Evolutionary conservation across 2,329 filamentous ascomycete genomes (phyloP).

Genomic region (Trichophyton benhamiae): DNA sequence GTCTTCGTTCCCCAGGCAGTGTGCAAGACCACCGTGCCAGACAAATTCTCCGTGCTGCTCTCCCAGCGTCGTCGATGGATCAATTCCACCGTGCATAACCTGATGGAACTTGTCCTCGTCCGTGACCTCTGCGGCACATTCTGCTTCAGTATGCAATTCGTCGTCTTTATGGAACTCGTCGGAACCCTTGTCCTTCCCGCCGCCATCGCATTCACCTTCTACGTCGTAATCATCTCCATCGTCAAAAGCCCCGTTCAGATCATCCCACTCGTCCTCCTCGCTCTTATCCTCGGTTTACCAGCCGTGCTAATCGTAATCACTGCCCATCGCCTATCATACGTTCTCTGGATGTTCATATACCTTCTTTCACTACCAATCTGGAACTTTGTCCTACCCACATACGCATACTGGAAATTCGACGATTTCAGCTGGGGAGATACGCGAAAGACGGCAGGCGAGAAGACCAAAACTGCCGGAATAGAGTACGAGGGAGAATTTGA

Average conservation of each 20-base stretch:
- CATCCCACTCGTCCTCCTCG: conserved; percentile 81
- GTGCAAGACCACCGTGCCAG: conserved; percentile 95
- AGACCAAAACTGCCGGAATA: conserved; percentile 71
- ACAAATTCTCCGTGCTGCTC: conserved; percentile 79
- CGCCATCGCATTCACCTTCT: conserved; percentile 93
- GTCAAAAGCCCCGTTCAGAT: conserved; percentile 63
- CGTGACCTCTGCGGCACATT: conserved; percentile 95
- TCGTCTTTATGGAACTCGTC: conserved; percentile 88
- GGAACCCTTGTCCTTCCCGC: conserved; percentile 91
- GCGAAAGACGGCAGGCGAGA: conserved; percentile 83
- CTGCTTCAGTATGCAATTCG: conserved; percentile 99
- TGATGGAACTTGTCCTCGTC: conserved; percentile 94
- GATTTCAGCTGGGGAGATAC: conserved; percentile 99
- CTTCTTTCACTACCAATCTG: conserved; percentile 84
- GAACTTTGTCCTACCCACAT: conserved; percentile 91
- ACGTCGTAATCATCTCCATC: conserved; percentile 83
- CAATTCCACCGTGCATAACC: conserved; percentile 96
- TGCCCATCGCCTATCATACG: conserved; percentile 82
- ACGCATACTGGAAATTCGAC: conserved; percentile 99
- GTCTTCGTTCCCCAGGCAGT: conserved; percentile 97
- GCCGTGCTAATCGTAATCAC: conserved; percentile 86
- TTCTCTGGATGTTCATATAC: conserved; percentile 96
- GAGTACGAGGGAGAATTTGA: conserved; percentile 95
- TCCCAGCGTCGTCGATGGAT: conserved; percentile 97
- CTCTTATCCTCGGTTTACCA: conserved; percentile 82